Evolutionary conservation across 805 yeast genomes (phyloP).

Genomic region (Vanderwaltozyma polyspora): DNA sequence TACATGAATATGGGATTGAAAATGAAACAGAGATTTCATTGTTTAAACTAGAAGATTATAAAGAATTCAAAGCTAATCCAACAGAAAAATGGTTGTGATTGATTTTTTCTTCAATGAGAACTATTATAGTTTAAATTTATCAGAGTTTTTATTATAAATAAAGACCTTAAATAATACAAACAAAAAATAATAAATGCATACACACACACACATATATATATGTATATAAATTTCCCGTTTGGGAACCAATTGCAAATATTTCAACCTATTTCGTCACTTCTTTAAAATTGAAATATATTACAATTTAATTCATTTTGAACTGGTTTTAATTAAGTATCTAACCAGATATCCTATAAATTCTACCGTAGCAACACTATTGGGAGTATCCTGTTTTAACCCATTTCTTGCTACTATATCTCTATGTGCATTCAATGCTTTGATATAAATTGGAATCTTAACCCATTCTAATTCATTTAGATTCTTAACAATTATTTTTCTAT

Average conservation of each 20-base stretch:
- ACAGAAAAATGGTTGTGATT: constrained; percentile 65
- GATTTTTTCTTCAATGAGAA: no score
- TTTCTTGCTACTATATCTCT: constrained; percentile 76
- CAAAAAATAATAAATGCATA: no score
- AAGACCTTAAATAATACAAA: no score
- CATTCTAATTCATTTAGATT: constrained; percentile 57
- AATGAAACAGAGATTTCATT: constrained; percentile 88
- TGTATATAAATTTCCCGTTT: no score
- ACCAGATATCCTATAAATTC: constrained; percentile 21
- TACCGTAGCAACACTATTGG: constrained; percentile 19
- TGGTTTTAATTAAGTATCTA: constrained; percentile 10
- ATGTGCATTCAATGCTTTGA: constrained; percentile 71
- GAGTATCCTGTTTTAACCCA: constrained; percentile 33
- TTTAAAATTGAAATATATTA: no score
- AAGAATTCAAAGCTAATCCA: constrained; percentile 64
- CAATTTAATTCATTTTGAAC: no score
- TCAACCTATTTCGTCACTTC: neutral
- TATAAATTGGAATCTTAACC: constrained; percentile 65
- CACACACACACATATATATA: no score
- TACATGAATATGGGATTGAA: constrained; percentile 46
- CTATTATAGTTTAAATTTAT: no score
- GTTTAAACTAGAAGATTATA: constrained; percentile 61
- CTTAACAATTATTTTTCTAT: constrained; percentile 33
- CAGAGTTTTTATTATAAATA: no score
- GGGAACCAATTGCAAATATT: neutral